These are phyloP conservation scores for Phytophthora nicotianae DNA, from an alignment of 352 stramenopile genomes.

Conservation along the genomic window DNA sequence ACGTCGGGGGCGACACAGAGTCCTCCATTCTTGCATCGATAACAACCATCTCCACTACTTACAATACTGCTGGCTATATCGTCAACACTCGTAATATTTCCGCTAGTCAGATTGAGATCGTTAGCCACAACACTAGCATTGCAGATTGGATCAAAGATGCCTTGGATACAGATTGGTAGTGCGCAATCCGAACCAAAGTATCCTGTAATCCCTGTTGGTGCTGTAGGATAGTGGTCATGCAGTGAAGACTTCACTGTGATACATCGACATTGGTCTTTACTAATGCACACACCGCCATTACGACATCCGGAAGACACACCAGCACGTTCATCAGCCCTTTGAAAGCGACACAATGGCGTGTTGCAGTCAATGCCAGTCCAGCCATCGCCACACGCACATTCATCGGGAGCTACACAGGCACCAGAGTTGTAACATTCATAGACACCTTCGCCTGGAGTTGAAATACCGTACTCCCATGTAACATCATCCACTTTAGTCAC, in stretches of 20 bases:
- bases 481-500: slow-evolving; percentile 80
- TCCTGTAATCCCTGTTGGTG: slow-evolving; percentile 88
- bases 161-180: slow-evolving; percentile 95
- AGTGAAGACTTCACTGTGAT: slow-evolving; percentile 89
- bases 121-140: slow-evolving; percentile 44
- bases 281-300: slow-evolving; percentile 92
- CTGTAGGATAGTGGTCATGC: slow-evolving; percentile 68
- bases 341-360: slow-evolving; percentile 91
- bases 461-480: slow-evolving; percentile 67
- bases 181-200: slow-evolving; percentile 94
- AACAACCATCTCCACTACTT: slow-evolving; percentile 89
- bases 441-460: slow-evolving; percentile 89
- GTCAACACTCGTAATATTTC: slow-evolving; percentile 26
- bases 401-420: slow-evolving; percentile 92
- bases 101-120: slow-evolving; percentile 34
- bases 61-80: slow-evolving; percentile 39
- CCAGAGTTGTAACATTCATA: slow-evolving; percentile 95
- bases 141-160: slow-evolving; percentile 94
- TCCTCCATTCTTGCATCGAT: slow-evolving; percentile 94
- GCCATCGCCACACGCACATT: slow-evolving; percentile 91
- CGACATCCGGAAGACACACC: slow-evolving; percentile 83
- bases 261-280: slow-evolving; percentile 94
- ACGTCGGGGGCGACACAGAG: slow-evolving; percentile 91
- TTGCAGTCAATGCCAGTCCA: slow-evolving; percentile 95
- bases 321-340: slow-evolving; percentile 49